phyloP scores from a whole-genome alignment of 768 basidiomycete species.

The Kwoniella sp. region DNA sequence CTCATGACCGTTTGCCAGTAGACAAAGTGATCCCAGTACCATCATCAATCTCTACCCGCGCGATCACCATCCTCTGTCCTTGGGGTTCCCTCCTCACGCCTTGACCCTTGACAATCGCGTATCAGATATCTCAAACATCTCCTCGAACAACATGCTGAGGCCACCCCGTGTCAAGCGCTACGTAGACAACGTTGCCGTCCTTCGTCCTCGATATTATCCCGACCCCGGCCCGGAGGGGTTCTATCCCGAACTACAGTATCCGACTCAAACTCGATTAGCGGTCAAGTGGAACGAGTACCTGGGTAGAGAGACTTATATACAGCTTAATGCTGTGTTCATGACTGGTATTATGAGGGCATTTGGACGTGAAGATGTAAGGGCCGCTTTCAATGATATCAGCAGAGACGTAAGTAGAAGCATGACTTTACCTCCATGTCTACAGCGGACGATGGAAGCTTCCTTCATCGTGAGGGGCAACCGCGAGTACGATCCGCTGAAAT shows the following conservation, averaged over 20 bases:
- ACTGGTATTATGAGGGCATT: slow-evolving; percentile 5
- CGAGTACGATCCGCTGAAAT: not conserved
- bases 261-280: slow-evolving; percentile 16
- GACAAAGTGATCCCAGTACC: too few species aligned
- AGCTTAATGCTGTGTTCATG: slow-evolving; percentile 19
- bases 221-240: slow-evolving; percentile 18
- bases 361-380: not conserved
- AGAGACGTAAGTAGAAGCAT: not conserved
- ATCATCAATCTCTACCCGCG: too few species aligned
- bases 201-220: slow-evolving; percentile 11
- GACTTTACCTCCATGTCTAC: not conserved
- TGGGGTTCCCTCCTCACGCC: not conserved
- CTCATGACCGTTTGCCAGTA: too few species aligned
- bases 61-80: too few species aligned
- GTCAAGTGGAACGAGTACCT: not conserved
- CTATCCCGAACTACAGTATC: slow-evolving; percentile 21
- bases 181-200: slow-evolving; percentile 13
- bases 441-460: too few species aligned
- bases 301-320: slow-evolving; percentile 9
- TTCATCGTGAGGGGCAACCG: not conserved
- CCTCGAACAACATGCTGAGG: not conserved
- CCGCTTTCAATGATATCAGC: not conserved
- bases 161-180: slow-evolving; percentile 7
- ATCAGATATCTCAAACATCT: not conserved
- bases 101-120: not conserved